phyloP scores from a whole-genome alignment of 2,329 filamentous ascomycete genomes.

The Colletotrichum sp. region DNA sequence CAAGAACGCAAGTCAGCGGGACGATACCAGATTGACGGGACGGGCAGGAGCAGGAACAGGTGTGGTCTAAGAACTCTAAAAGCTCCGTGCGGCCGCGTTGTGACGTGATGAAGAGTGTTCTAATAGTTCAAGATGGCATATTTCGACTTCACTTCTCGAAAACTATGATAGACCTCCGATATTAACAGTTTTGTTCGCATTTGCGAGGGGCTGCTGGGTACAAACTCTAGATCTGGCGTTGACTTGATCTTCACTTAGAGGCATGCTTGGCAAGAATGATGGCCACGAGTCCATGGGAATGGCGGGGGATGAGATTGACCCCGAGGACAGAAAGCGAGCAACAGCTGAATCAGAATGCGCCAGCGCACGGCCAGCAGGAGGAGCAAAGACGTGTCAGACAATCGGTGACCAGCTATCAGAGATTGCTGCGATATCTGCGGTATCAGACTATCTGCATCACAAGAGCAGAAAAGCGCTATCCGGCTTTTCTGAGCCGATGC shows the following conservation, averaged over 20 bases:
- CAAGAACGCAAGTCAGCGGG: conserved; percentile 16
- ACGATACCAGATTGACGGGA: conserved; percentile 1
- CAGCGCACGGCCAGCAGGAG: not conserved
- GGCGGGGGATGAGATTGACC: not conserved
- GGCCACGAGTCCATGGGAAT: not conserved
- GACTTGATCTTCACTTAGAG: not conserved
- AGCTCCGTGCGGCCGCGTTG: not conserved
- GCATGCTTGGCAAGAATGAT: not conserved
- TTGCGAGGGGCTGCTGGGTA: not conserved
- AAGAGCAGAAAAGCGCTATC: not conserved
- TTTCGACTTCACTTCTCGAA: not conserved
- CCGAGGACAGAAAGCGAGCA: not conserved
- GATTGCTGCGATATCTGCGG: not conserved
- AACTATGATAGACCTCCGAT: not conserved
- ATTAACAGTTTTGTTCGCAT: not conserved
- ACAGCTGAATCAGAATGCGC: not conserved
- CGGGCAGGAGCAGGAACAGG: not conserved
- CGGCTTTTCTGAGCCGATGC: not conserved
- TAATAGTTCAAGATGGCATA: not conserved
- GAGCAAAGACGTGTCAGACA: not conserved
- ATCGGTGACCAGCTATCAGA: not conserved
- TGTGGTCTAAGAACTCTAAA: not conserved
- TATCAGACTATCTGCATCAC: not conserved
- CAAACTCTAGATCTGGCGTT: not conserved
- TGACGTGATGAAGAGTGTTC: not conserved